These are phyloP conservation scores for Dendryphion nanum DNA, from an alignment of 2,329 filamentous ascomycete genomes.

Conservation along the genomic window DNA sequence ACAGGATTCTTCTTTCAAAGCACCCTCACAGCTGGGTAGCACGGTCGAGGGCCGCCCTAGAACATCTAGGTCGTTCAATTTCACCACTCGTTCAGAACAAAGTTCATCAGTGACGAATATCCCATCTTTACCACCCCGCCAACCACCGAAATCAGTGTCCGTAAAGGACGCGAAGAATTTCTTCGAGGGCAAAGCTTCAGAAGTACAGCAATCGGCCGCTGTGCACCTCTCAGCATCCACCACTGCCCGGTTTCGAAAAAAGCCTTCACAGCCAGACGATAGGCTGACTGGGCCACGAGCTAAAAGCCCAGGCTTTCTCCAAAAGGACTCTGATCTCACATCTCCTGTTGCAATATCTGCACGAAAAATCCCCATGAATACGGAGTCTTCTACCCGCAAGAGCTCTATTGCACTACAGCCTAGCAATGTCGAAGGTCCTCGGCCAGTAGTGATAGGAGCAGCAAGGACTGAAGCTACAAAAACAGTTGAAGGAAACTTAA, in stretches of 20 bases:
- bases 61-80: constrained; percentile 16
- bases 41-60: constrained; percentile 16
- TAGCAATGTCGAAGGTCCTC: too few species aligned
- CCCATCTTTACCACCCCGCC: constrained; percentile 5
- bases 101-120: constrained; percentile 2
- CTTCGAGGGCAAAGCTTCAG: constrained; percentile 27
- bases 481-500: too few species aligned
- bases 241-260: background rate
- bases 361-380: too few species aligned
- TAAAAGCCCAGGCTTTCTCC: background rate
- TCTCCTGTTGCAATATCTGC: too few species aligned
- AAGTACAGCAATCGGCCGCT: constrained; percentile 3
- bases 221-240: background rate
- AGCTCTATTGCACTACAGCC: too few species aligned
- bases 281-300: background rate
- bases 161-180: constrained; percentile 26
- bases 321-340: too few species aligned
- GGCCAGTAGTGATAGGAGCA: too few species aligned
- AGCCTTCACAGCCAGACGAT: background rate
- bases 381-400: too few species aligned
- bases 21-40: constrained; percentile 22
- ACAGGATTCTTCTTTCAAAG: constrained; percentile 2
- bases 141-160: constrained; percentile 15
- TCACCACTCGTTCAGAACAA: constrained; percentile 15
- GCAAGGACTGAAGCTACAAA: too few species aligned